These are phyloP conservation scores for Emmonsia crescens DNA, from an alignment of 2,329 filamentous ascomycete species.

Conservation along the genomic window DNA sequence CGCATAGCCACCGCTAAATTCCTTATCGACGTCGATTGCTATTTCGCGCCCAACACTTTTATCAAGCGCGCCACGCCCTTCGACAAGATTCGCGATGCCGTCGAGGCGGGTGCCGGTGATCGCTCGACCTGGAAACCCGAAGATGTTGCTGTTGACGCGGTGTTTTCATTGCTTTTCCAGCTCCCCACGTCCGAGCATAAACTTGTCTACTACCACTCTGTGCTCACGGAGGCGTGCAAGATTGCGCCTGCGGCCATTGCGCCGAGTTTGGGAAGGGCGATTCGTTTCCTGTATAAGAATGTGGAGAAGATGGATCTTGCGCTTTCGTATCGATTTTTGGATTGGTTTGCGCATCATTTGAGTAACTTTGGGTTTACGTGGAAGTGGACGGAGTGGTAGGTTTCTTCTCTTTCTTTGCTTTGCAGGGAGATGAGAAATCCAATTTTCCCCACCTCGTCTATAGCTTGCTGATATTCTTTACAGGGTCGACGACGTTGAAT, in stretches of 20 bases:
- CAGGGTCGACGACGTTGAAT: constrained; percentile 67
- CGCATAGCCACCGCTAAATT: constrained; percentile 76
- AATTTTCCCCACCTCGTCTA: too few species aligned
- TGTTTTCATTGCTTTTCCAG: constrained; percentile 89
- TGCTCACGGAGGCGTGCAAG: constrained; percentile 92
- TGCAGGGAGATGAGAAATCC: not conserved
- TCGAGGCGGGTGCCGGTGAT: constrained; percentile 39
- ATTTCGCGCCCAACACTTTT: constrained; percentile 82
- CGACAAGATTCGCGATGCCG: constrained; percentile 63
- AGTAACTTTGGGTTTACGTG: constrained; percentile 99
- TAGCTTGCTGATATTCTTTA: constrained; percentile 12
- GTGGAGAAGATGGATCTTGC: constrained; percentile 77
- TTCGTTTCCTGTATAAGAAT: constrained; percentile 79
- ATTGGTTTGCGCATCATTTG: constrained; percentile 96
- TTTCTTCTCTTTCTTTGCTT: not conserved
- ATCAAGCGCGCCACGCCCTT: constrained; percentile 88
- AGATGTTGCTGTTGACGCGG: constrained; percentile 91
- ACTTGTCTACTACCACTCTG: constrained; percentile 89
- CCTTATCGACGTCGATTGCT: constrained; percentile 88
- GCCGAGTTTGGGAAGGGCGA: constrained; percentile 83
- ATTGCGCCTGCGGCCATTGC: constrained; percentile 93
- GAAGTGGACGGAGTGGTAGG: constrained; percentile 95
- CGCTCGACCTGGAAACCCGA: constrained; percentile 90
- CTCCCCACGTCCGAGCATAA: constrained; percentile 84
- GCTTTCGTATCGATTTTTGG: constrained; percentile 74